A percentile compares a stretch with the other conserved stretches of the same genome.
phyloP scores from a whole-genome alignment of 345 rosid species.

The Schrenkiella parvula region DNA sequence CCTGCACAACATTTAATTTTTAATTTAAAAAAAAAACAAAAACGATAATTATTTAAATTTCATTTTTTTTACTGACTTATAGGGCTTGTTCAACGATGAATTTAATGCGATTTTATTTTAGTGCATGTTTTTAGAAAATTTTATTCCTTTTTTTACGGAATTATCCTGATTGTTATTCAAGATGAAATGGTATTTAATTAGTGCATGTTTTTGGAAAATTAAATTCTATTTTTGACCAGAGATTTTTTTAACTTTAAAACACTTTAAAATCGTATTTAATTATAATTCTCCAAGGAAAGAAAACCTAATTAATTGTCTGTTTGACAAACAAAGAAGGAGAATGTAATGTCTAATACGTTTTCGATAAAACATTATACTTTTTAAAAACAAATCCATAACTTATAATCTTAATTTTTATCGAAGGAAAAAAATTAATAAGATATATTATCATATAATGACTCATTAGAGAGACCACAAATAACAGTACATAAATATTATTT shows the following conservation, averaged over 20 bases:
- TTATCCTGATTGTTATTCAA: neutral
- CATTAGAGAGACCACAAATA: neutral
- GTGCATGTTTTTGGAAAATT: too few species aligned
- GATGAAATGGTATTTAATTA: neutral
- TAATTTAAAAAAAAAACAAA: too few species aligned
- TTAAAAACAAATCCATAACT: neutral
- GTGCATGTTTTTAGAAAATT: neutral
- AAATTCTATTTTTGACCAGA: constrained; percentile 15
- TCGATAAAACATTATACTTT: neutral
- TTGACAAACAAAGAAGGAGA: neutral
- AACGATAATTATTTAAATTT: neutral
- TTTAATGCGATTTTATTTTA: neutral
- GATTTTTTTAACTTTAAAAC: neutral
- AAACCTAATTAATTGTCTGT: too few species aligned
- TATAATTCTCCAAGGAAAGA: neutral
- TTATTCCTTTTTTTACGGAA: neutral
- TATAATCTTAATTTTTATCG: too few species aligned
- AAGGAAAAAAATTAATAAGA: too few species aligned
- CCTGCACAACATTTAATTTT: neutral
- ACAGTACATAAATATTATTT: neutral
- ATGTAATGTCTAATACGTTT: neutral
- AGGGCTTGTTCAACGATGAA: constrained; percentile 3
- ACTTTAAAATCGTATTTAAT: neutral
- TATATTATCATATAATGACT: neutral
- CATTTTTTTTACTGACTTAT: neutral